Base-by-base conservation (phyloP, 169 alveolate species). In the Perkinsus olseni region DNA sequence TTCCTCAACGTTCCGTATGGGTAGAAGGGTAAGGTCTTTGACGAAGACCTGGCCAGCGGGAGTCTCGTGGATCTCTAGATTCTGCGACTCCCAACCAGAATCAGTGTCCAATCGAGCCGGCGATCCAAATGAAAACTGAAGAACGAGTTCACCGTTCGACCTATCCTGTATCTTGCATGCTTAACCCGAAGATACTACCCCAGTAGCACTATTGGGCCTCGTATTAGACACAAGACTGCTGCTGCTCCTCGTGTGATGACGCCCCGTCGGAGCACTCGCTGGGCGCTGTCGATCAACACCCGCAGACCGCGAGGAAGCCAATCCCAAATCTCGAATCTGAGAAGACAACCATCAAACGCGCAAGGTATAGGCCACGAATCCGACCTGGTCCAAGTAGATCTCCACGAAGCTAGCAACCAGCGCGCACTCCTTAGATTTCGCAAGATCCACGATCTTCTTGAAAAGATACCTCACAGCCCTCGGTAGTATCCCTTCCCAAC, bases 381-480 rank as follows among this genome's bases (percentile, higher is more conserved):
- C 31, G 21, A 94, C 92, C 48, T 94, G 93, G 92, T 94, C 95
- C n/a, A 94, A 17, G 74, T 94, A 94, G 39, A 94, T 92, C 74
- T 94, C 95, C 48, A 92, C 51, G 74, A 51, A 94, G 74, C 94
- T 92, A 38, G 92, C 94, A 31, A 74, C 92, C 91, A 94, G 40
- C 4, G 92, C 93, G 37, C 92, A 82, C 91, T 94, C 93, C 82
- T 50, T 74, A 13, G 51, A 38, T 24, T 82, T 24, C 6, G 92
- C 39, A 3, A 21, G n/a, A 31, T 74, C 92, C 11, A 36, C 74
- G 39, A 94, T 74, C 34, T 74, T 74, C 17, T 94, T 38, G 28
- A 94, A 92, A 50, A 94, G 94, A 90, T 94, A 92, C 91, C 92
- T 93, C 1, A 91, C 50, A 17, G 94, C 74, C 48, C 93, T 92